Evolutionary conservation across 768 basidiomycete genomes (phyloP), one percentile per base, ranked within the genome.

Genomic region (Lactarius hatsudake): DNA sequence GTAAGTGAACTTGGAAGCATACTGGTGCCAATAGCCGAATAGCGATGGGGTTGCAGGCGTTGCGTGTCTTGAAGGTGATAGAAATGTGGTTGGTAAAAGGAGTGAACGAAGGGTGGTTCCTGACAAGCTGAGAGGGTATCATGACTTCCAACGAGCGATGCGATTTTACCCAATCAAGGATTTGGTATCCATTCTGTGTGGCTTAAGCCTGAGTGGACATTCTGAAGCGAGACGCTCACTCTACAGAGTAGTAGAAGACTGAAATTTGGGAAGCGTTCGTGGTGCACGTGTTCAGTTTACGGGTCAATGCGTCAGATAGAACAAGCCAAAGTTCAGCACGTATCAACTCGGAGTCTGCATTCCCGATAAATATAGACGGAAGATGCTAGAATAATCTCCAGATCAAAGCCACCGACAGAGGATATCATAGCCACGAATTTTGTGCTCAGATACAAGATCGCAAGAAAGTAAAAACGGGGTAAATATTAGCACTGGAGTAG

Each of bases 101-200:
- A 30, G 17, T 10, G 15, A 45, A 57, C 13, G 51, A 15, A 26
- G 51, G 26, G 23, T 53, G 20, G 43, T 9, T 26, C 51, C 5
- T 20, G 30, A n/a, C 30, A 23, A 18, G 56, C 34, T 57, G 56
- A 57, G 51, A n/a, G 20, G 26, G 15, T 26, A 51, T 38, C 10
- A 28, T 48, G 55, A 34, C 66, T 59, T 55, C 43, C 34, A 58
- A 61, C 55, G 20, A 56, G 7, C 32, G 13, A 23, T 23, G n/a
- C 20, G 28, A 36, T 28, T 5, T 43, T 48, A 13, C 66, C 42
- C 23, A 23, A 67, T 60, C 58, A 60, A 38, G 57, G 18, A 12
- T 32, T 67, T 68, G 67, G 67, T 13, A 68, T 64, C 28, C 62
- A 38, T 68, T 23, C 6, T 6, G 12, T 57, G 18, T 54, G 6